Evolutionary conservation across 2,329 filamentous ascomycete species (phyloP), one percentile per base, ranked within the genome.

Genomic region (Thielaviopsis euricoi): DNA sequence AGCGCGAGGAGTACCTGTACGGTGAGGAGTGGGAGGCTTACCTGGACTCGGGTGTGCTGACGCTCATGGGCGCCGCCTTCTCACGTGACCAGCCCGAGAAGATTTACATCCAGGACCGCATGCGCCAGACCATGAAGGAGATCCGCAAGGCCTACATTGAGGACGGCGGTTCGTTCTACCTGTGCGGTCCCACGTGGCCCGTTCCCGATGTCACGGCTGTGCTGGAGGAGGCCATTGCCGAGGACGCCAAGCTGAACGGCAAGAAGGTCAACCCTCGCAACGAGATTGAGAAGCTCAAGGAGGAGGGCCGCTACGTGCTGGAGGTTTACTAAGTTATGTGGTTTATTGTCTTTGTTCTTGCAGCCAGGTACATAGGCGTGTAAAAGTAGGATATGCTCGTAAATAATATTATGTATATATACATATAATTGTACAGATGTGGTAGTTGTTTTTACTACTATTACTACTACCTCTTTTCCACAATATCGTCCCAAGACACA

Each of bases 11-110:
- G 74, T 98, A 98, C 73, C 84, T 96, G 61, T 98, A 97, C 68
- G 93, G 93, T 62, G 93, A 98, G 71, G 93, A 98, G 71, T 98
- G 93, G 93, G 93, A 98, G 71, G 93, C 93, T 0, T 98, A 98
- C 73, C 82, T 93, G 67, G 91, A 90, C 61, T 89, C 93, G 0
- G 93, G 93, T 55, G 88, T 98, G 65, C 90, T 98, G 69, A 98
- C 93, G 0, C 80, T 95, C 49, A 81, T 98, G 55, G 93, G 93
- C 56, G 83, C 88, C 55, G 93, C 93, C 50, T 98, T 98, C 78
- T 95, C 88, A 60, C 86, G 93, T 69, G 93, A 98, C 69, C 93
- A 98, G 78, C 86, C 88, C 17, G 79, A 96, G 75, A 98, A 98
- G 83, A 95, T 98, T 63, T 98, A 98, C 73, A 98, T 98, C 67